Evolutionary conservation across 2,329 filamentous ascomycete species (phyloP).

Genomic region (Xylaria sp.): DNA sequence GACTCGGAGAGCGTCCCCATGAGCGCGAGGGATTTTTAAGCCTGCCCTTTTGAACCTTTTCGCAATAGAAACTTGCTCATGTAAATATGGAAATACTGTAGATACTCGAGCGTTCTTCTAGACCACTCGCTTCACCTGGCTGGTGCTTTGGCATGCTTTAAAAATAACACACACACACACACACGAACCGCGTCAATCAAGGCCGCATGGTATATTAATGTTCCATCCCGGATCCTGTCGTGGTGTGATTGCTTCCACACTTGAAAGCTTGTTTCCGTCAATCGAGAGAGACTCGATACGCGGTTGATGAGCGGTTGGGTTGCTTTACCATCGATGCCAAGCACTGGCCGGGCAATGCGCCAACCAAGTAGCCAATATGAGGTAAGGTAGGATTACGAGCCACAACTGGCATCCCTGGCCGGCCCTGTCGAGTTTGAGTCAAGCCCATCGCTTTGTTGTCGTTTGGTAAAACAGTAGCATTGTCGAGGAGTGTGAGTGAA

Average conservation of each 20-base stretch:
- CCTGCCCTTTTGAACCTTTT: not conserved
- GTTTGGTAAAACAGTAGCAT: slow-evolving; percentile 20
- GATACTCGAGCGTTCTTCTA: not conserved
- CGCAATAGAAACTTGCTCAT: not conserved
- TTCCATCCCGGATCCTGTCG: not conserved
- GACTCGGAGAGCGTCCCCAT: slow-evolving; percentile 1
- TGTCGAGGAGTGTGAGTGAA: slow-evolving; percentile 11
- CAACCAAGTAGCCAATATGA: not conserved
- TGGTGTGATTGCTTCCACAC: not conserved
- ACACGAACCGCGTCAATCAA: not conserved
- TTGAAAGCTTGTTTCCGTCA: not conserved
- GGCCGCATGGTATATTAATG: not conserved
- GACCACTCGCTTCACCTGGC: too few species aligned
- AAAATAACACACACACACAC: too few species aligned
- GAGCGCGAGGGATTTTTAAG: slow-evolving; percentile 3
- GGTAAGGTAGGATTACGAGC: not conserved
- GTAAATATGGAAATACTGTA: not conserved
- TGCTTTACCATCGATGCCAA: not conserved
- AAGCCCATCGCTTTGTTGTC: slow-evolving; percentile 14
- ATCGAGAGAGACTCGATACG: not conserved
- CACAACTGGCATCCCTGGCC: slow-evolving; percentile 4
- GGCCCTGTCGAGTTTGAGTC: slow-evolving; percentile 3
- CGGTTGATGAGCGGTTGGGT: not conserved
- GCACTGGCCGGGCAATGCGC: not conserved
- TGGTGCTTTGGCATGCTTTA: too few species aligned